phyloP scores from a whole-genome alignment of 306 rosid genomes.

The Chamaecrista fasciculata region DNA sequence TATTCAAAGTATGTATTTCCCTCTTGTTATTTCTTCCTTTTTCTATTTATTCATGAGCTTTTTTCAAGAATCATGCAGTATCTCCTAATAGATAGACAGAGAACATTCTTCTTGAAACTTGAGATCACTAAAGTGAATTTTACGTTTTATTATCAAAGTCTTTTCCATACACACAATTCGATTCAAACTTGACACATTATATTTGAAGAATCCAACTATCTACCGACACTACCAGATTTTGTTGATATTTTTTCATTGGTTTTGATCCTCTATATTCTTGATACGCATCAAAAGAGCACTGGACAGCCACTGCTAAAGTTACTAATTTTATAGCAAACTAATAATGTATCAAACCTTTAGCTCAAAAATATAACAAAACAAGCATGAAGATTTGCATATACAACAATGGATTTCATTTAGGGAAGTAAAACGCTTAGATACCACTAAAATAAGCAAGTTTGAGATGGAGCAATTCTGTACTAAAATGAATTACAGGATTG shows the following conservation, averaged over 20 bases:
- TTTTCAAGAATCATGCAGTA: too few relatives aligned
- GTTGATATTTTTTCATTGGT: too few relatives aligned
- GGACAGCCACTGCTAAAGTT: not conserved
- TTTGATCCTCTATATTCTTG: not conserved
- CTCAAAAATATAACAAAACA: not conserved
- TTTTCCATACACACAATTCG: too few relatives aligned
- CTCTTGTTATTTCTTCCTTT: not conserved
- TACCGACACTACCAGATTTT: too few relatives aligned
- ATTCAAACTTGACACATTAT: too few relatives aligned
- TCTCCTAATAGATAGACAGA: too few relatives aligned
- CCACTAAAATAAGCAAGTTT: not conserved
- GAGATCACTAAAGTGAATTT: too few relatives aligned
- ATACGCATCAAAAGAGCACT: not conserved
- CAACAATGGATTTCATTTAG: not conserved
- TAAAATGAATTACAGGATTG: not conserved
- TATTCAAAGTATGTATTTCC: not conserved
- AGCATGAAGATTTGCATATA: not conserved
- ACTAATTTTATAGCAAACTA: not conserved
- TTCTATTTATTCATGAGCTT: not conserved
- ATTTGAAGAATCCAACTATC: too few relatives aligned
- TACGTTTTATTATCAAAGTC: too few relatives aligned
- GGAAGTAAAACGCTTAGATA: not conserved
- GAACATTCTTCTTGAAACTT: too few relatives aligned
- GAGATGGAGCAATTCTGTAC: not conserved
- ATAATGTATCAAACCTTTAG: not conserved